These are phyloP conservation scores for Penicillium coprophilum DNA, from an alignment of 495 filamentous ascomycete genomes.

Conservation along the genomic window DNA sequence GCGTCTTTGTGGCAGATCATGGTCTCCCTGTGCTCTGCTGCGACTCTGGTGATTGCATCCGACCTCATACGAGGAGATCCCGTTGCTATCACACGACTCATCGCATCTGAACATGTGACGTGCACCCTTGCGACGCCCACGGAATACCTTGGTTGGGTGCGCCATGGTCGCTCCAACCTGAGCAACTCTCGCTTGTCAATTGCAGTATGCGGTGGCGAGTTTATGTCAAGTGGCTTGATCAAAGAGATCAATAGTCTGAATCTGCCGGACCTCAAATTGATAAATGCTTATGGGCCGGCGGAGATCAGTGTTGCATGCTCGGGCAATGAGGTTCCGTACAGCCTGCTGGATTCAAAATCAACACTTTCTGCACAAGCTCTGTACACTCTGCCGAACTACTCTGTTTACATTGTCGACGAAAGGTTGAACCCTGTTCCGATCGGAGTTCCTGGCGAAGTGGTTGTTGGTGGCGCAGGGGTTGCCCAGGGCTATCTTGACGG, in stretches of 20 bases:
- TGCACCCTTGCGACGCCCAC: slow-evolving; percentile 42
- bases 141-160: slow-evolving; percentile 40
- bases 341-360: not conserved
- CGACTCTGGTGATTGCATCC: slow-evolving; percentile 32
- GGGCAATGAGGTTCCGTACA: slow-evolving; percentile 17
- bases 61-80: slow-evolving; percentile 31
- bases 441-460: slow-evolving; percentile 48
- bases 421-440: slow-evolving; percentile 37
- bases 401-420: slow-evolving; percentile 49
- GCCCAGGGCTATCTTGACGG: slow-evolving; percentile 45
- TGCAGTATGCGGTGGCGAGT: slow-evolving; percentile 24
- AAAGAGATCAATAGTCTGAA: slow-evolving; percentile 24
- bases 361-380: slow-evolving; percentile 18
- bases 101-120: slow-evolving; percentile 33
- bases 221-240: slow-evolving; percentile 15
- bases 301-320: slow-evolving; percentile 31
- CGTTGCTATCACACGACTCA: slow-evolving; percentile 31
- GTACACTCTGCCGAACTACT: slow-evolving; percentile 41
- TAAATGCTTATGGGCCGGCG: slow-evolving; percentile 38
- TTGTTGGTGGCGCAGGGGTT: slow-evolving; percentile 44
- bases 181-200: slow-evolving; percentile 3
- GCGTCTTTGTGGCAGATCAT: slow-evolving; percentile 38
- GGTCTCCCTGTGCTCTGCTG: slow-evolving; percentile 31
- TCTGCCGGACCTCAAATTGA: slow-evolving; percentile 21
- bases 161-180: slow-evolving; percentile 22